Evolutionary conservation across 768 basidiomycete species (phyloP).

Genomic region (Agrocybe pediades): DNA sequence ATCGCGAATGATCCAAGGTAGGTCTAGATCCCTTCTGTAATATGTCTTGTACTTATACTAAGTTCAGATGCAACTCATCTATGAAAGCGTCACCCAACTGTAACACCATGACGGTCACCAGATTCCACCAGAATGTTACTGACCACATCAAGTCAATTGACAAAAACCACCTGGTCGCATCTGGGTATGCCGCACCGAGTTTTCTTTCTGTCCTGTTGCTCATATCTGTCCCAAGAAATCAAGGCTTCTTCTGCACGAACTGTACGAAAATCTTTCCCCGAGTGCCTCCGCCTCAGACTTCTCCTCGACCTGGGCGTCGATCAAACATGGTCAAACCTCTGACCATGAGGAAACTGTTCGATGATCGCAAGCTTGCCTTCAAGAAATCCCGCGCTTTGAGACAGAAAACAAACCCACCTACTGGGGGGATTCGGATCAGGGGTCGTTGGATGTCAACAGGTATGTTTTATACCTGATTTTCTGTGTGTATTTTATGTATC

Average conservation of each 20-base stretch:
- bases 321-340: constrained; percentile 38
- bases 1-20: constrained; percentile 69
- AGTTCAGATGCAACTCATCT: constrained; percentile 57
- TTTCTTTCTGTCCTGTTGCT: background rate
- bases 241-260: constrained; percentile 59
- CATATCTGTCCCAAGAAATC: constrained; percentile 31
- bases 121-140: constrained; percentile 54
- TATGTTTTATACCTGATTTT: constrained; percentile 25
- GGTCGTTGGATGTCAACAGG: constrained; percentile 62
- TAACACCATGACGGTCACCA: constrained; percentile 52
- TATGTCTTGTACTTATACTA: constrained; percentile 3
- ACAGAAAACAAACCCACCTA: constrained; percentile 32
- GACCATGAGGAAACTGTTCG: constrained; percentile 47
- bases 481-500: constrained; percentile 1
- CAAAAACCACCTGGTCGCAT: constrained; percentile 63
- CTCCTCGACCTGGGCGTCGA: constrained; percentile 40
- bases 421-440: constrained; percentile 50
- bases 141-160: constrained; percentile 47
- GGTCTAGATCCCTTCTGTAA: background rate
- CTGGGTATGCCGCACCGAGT: constrained; percentile 46
- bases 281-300: constrained; percentile 37
- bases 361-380: constrained; percentile 47
- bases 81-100: constrained; percentile 43
- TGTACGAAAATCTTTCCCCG: constrained; percentile 57
- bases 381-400: constrained; percentile 41